Base-by-base conservation (phyloP, 805 yeast genomes). In the Yamadazyma phyllophila region DNA sequence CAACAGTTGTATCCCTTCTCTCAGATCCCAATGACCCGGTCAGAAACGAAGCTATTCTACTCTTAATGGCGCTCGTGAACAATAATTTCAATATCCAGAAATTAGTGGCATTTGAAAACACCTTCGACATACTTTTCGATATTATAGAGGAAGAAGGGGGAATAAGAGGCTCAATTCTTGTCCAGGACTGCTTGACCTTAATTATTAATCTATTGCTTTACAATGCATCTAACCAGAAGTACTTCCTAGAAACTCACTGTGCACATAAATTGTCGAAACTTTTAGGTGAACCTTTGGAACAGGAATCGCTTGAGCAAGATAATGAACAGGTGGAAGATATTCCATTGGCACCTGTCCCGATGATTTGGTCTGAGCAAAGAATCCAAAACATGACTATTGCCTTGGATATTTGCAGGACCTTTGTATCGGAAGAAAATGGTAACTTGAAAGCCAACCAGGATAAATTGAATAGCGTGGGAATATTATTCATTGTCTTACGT, bases 71-170 rank as follows among this genome's bases (percentile, higher is more conserved):
- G 9, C 73, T 94, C 2, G 95, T 83, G 10, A 83, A 83, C 54
- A 85, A 87, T 48, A 88, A 89, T 56, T 80, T 83, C 48, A 92
- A 88, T 61, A 82, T 92, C 27, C 99, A 94, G 61, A 91, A 90
- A 58, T 69, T 94, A 14, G 95, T 95, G 8, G 99, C 96, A 0
- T 94, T 94, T 60, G 97, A 94, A 61, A 91, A 88, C 54, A 85
- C 95, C 0, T 91, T 94, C 59, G 97, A 89, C 50, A 80, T 76
- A 49, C 65, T 90, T 10, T 91, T 92, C 57, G 74, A 71, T n/a
- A 85, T 94, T 11, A 82, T 92, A 17, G 82, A 80, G 12, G 86
- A 82, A 51, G 97, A 91, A 63, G 97, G 96, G 27, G 96, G 96
- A 3, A 75, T 89, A 12, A 76, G 90, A 43, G 97, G 96, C 8